Percentiles rank a stretch among this genome's conserved stretches.
These are phyloP conservation scores for Boletus chippewaensis DNA, from an alignment of 1,284 basidiomycete genomes.

Conservation along the genomic window DNA sequence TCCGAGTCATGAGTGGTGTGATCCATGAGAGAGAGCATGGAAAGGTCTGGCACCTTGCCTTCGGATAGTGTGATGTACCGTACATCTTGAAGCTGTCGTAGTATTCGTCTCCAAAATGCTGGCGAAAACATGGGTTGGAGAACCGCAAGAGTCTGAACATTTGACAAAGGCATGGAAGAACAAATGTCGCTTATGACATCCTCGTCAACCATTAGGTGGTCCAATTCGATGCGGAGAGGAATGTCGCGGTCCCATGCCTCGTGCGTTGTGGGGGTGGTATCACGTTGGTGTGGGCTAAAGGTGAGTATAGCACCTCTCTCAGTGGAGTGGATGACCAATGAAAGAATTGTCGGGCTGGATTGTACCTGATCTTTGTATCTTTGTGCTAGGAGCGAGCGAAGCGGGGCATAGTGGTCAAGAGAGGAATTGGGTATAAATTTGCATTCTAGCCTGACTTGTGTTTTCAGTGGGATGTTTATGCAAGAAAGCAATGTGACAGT, in stretches of 20 bases:
- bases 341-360: background rate
- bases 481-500: too few relatives aligned
- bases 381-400: background rate
- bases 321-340: background rate
- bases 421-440: background rate
- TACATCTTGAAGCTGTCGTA: background rate
- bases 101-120: background rate
- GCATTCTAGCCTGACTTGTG: background rate
- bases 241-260: too few relatives aligned
- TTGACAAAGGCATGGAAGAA: background rate
- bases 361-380: background rate
- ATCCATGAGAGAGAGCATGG: background rate
- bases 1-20: background rate
- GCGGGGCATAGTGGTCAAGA: too few relatives aligned
- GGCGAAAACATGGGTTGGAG: background rate
- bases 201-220: too few relatives aligned
- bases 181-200: background rate
- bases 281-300: background rate
- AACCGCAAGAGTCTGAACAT: background rate
- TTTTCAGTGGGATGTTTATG: too few relatives aligned
- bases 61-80: background rate
- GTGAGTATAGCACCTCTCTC: background rate
- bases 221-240: too few relatives aligned
- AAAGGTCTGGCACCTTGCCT: background rate
- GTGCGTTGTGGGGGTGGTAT: too few relatives aligned